Evolutionary conservation across 2,329 filamentous ascomycete genomes (phyloP).

Genomic region (Penicillium sclerotigenum): DNA sequence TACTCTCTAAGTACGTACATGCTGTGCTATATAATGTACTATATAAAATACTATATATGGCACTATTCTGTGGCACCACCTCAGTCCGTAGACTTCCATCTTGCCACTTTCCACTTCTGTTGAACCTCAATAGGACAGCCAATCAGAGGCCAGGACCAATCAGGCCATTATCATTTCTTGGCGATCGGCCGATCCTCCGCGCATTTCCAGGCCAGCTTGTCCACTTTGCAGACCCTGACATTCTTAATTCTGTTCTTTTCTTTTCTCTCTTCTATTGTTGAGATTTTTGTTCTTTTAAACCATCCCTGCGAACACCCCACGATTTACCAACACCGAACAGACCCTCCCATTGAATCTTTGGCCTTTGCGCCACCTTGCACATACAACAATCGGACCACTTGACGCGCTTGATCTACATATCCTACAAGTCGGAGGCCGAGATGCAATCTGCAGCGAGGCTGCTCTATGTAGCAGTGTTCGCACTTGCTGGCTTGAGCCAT

Average conservation of each 20-base stretch:
- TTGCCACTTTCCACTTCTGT: neutral
- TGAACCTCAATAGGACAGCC: neutral
- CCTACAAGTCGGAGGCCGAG: constrained; percentile 7
- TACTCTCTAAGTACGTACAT: too few species aligned
- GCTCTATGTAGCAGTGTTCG: constrained; percentile 62
- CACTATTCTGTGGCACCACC: neutral
- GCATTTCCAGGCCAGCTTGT: constrained; percentile 12
- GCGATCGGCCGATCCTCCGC: constrained; percentile 10
- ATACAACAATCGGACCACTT: neutral
- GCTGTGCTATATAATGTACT: too few species aligned
- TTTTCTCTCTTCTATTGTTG: neutral
- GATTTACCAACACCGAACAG: neutral
- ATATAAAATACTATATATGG: neutral
- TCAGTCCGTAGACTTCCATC: neutral
- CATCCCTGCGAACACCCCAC: neutral
- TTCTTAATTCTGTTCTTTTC: neutral
- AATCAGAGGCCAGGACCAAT: neutral
- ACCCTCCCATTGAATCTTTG: neutral
- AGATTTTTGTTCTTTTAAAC: neutral
- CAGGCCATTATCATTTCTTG: constrained; percentile 9
- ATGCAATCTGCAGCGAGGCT: constrained; percentile 55
- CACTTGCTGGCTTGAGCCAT: constrained; percentile 52
- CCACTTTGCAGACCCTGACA: constrained; percentile 4
- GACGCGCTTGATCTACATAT: neutral
- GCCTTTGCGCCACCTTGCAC: constrained; percentile 4